Evolutionary conservation across 1,284 basidiomycete species (phyloP).

Genomic region (Takashimella tepidaria): DNA sequence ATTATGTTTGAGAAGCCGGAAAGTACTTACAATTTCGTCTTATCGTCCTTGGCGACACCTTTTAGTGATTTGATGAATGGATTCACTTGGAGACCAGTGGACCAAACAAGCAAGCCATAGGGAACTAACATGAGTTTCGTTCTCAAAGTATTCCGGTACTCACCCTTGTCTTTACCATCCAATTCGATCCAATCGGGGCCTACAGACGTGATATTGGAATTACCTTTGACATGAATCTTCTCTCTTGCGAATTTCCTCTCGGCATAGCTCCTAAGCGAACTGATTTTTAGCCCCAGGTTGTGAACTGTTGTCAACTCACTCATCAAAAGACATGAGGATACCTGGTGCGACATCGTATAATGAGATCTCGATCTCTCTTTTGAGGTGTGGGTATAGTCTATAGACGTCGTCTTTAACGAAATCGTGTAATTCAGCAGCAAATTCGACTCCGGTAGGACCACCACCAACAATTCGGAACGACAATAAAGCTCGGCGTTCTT

Average conservation of each 20-base stretch:
- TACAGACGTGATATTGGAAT: conserved; percentile 73
- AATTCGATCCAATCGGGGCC: conserved; percentile 53
- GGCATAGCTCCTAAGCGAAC: conserved; percentile 54
- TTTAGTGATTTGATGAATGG: conserved; percentile 63
- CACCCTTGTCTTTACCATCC: conserved; percentile 43
- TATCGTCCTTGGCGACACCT: conserved; percentile 60
- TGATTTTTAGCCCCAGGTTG: conserved; percentile 14
- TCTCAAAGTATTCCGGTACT: conserved; percentile 27
- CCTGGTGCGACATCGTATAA: conserved; percentile 74
- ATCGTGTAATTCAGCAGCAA: conserved; percentile 79
- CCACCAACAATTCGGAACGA: conserved; percentile 74
- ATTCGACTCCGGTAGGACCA: conserved; percentile 63
- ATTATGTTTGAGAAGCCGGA: background rate
- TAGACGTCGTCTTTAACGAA: conserved; percentile 32
- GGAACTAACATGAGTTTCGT: conserved; percentile 57
- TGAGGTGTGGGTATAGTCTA: conserved; percentile 58
- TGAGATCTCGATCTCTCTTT: conserved; percentile 61
- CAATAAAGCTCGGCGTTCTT: conserved; percentile 62
- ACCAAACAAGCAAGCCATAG: conserved; percentile 80
- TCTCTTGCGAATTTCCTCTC: conserved; percentile 69
- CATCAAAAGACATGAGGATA: conserved; percentile 76
- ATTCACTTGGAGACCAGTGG: conserved; percentile 73
- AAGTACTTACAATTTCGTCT: conserved; percentile 55
- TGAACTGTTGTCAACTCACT: conserved; percentile 48
- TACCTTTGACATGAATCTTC: conserved; percentile 68